A percentile compares a stretch with the other conserved stretches of the same genome.
Conservation (phyloP, 1,139 yeast genomes). For the Suhomyces bokatorum region DNA sequence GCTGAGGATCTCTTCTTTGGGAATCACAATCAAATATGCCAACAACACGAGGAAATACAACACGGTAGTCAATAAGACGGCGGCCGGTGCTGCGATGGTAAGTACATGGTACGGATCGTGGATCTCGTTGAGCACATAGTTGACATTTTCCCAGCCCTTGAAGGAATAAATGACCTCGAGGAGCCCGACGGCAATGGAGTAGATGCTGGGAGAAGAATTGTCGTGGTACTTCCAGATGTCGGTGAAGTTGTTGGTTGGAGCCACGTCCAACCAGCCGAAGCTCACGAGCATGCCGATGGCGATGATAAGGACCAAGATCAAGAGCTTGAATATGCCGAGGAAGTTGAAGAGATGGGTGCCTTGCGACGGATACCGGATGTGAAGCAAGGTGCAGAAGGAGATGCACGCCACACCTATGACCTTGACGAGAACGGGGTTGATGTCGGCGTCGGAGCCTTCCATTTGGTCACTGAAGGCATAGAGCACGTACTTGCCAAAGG, state of each 20-base stretch:
- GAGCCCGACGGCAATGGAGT: conserved; percentile 43
- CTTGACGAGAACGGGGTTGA: conserved; percentile 27
- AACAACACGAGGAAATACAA: conserved; percentile 69
- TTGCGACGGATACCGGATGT: conserved; percentile 38
- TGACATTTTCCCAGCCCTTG: conserved; percentile 50
- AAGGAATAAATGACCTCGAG: conserved; percentile 43
- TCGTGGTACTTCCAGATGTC: conserved; percentile 30
- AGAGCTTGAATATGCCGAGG: conserved; percentile 44
- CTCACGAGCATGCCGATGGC: conserved; percentile 35
- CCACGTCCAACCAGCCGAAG: conserved; percentile 28
- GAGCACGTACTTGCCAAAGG: conserved; percentile 50
- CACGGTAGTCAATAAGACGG: conserved; percentile 58
- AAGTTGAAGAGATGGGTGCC: conserved; percentile 47
- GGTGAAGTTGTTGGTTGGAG: conserved; percentile 27
- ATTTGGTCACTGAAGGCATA: conserved; percentile 34
- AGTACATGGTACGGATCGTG: conserved; percentile 64
- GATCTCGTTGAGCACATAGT: conserved; percentile 44
- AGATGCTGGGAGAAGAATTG: conserved; percentile 21
- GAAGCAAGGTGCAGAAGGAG: conserved; percentile 41
- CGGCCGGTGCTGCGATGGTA: conserved; percentile 70
- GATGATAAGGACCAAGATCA: conserved; percentile 43
- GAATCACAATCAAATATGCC: conserved; percentile 76
- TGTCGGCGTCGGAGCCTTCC: conserved; percentile 17
- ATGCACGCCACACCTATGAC: conserved; percentile 48
- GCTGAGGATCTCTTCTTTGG: conserved; percentile 55